Evolutionary conservation across 345 rosid genomes (phyloP).

Genomic region (Corymbia maculata): DNA sequence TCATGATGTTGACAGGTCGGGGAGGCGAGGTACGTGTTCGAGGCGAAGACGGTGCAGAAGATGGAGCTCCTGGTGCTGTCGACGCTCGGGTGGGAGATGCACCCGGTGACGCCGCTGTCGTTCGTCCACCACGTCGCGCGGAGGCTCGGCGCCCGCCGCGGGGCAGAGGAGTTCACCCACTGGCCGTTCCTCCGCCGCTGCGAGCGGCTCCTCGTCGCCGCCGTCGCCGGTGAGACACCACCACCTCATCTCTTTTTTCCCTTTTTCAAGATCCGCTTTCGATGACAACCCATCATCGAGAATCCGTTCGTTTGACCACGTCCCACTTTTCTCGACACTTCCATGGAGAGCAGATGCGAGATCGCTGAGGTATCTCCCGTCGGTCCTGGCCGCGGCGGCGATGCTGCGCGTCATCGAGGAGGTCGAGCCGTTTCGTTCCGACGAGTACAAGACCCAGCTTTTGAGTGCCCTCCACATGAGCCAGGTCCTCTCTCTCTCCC

Average conservation of each 20-base stretch:
- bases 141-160: conserved; percentile 55
- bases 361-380: conserved; percentile 58
- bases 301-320: neutral
- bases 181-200: conserved; percentile 69
- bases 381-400: conserved; percentile 76
- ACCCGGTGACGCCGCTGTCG: conserved; percentile 74
- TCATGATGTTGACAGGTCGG: conserved; percentile 32
- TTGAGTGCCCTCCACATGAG: conserved; percentile 42
- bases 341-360: conserved; percentile 40
- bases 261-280: neutral
- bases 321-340: neutral
- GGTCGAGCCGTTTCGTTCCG: conserved; percentile 38
- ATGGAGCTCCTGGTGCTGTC: conserved; percentile 95
- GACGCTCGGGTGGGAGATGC: conserved; percentile 85
- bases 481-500: conserved; percentile 24
- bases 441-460: conserved; percentile 45
- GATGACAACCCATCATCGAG: neutral
- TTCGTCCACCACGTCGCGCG: conserved; percentile 66
- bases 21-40: conserved; percentile 59
- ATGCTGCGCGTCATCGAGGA: conserved; percentile 65
- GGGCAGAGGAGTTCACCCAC: conserved; percentile 11
- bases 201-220: conserved; percentile 48
- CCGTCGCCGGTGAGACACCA: conserved; percentile 46
- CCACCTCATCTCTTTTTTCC: neutral
- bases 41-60: conserved; percentile 82